A percentile compares a stretch with the other conserved stretches of the same genome.
phyloP scores from a whole-genome alignment of 768 basidiomycete genomes.

The Austroboletus festivus region DNA sequence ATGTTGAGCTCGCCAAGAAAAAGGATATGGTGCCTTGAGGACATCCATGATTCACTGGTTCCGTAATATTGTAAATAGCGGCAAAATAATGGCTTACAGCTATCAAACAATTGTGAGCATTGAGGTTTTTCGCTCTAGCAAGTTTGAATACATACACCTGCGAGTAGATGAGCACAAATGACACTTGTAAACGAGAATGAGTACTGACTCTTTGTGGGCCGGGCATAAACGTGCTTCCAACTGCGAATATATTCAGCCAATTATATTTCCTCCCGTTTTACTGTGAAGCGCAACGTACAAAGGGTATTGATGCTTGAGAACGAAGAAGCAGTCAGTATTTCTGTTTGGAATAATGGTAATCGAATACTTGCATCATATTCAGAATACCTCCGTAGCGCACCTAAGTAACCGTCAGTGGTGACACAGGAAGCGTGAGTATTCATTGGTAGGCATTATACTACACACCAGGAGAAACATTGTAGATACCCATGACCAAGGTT shows the following conservation, averaged over 20 bases:
- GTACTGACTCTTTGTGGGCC: too few relatives aligned
- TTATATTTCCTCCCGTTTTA: too few relatives aligned
- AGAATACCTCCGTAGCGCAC: not conserved
- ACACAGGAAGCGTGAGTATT: too few relatives aligned
- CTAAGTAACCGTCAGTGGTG: not conserved
- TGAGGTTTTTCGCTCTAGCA: too few relatives aligned
- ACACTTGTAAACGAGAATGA: too few relatives aligned
- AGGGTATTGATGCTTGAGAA: not conserved
- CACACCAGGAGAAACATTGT: not conserved
- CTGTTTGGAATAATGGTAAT: not conserved
- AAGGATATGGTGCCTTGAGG: not conserved
- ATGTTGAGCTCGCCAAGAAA: not conserved
- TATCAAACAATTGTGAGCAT: not conserved
- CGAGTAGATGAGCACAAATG: too few relatives aligned
- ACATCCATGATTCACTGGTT: not conserved
- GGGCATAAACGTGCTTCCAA: too few relatives aligned
- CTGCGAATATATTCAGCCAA: too few relatives aligned
- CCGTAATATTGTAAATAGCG: not conserved
- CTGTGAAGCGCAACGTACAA: too few relatives aligned
- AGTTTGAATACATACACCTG: too few relatives aligned
- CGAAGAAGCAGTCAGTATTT: not conserved
- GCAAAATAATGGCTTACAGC: not conserved
- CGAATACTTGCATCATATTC: not conserved
- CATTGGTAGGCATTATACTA: not conserved
- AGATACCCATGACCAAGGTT: not conserved